These are phyloP conservation scores for Ashbya aceris DNA, from an alignment of 1,139 yeast genomes.

Conservation along the genomic window DNA sequence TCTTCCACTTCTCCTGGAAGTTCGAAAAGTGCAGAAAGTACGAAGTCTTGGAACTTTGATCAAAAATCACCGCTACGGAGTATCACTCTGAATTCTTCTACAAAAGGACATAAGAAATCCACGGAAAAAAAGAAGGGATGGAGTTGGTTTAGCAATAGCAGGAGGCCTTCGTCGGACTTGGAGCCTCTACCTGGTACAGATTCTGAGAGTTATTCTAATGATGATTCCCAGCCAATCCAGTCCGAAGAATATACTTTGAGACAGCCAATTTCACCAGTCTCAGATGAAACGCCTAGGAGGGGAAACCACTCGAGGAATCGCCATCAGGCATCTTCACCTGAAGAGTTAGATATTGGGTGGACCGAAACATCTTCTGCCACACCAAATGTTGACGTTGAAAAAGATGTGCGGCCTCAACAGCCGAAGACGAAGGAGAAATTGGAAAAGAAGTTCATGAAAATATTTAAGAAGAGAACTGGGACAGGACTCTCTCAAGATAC, in stretches of 20 bases:
- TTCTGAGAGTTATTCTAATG: neutral
- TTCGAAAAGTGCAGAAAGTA: neutral
- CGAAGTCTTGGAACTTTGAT: neutral
- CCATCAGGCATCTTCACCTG: constrained; percentile 15
- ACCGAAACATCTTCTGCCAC: constrained; percentile 4
- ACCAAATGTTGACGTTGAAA: constrained; percentile 1
- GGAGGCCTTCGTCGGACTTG: neutral
- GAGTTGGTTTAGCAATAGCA: constrained; percentile 12
- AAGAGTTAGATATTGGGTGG: constrained; percentile 4
- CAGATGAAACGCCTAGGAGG: constrained; percentile 5
- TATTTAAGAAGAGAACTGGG: constrained; percentile 14
- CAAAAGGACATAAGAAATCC: constrained; percentile 3
- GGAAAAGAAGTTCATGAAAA: constrained; percentile 23
- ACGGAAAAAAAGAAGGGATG: constrained; percentile 13
- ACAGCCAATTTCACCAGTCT: neutral
- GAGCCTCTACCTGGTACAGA: no score
- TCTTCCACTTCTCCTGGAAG: neutral
- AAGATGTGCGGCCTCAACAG: neutral
- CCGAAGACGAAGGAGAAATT: constrained; percentile 10
- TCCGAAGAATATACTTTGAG: neutral
- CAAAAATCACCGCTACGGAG: neutral
- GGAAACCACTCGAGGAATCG: constrained; percentile 21
- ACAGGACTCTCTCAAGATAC: neutral
- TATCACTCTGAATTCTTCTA: neutral
- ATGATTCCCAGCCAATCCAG: neutral